Conservation (phyloP, 208 protist species). For the Angomonas desouzai region DNA sequence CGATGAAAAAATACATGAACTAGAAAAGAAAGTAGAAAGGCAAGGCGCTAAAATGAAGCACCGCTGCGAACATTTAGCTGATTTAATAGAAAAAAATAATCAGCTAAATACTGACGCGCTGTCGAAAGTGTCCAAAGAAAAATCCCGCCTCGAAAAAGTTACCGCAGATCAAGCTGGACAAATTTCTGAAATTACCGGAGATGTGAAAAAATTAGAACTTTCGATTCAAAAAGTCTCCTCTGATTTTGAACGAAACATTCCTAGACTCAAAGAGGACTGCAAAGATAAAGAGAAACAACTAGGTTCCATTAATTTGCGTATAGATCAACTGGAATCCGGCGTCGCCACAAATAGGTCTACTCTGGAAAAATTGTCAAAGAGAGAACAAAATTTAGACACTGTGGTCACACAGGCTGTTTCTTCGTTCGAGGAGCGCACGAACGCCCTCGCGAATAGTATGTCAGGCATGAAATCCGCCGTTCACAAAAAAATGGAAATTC, state of each 20-base stretch:
- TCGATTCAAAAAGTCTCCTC: not conserved
- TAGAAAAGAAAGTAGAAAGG: constrained; percentile 22
- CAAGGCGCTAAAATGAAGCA: constrained; percentile 13
- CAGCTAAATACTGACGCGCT: not conserved
- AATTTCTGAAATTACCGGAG: not conserved
- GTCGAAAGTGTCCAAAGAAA: constrained; percentile 3
- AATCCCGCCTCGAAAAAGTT: not conserved
- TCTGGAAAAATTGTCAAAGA: not conserved
- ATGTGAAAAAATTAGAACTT: not conserved
- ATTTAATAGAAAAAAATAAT: not conserved
- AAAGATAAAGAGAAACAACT: not conserved
- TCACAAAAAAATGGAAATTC: not conserved
- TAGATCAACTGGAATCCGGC: not conserved
- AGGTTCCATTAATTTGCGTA: not conserved
- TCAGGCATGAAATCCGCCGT: not conserved
- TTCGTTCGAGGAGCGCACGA: not conserved
- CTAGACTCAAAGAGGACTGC: not conserved
- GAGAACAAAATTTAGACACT: not conserved
- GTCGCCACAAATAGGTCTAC: not conserved
- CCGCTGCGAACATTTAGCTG: constrained; percentile 1
- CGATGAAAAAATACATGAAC: constrained; percentile 21
- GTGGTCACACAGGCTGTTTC: not conserved
- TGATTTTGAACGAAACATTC: not conserved
- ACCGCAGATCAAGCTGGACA: not conserved
- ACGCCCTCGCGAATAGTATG: not conserved